Evolutionary conservation across 78 protist genomes (phyloP), one percentile per base, ranked within the genome.

Genomic region (Dictyostelium citrinum): DNA sequence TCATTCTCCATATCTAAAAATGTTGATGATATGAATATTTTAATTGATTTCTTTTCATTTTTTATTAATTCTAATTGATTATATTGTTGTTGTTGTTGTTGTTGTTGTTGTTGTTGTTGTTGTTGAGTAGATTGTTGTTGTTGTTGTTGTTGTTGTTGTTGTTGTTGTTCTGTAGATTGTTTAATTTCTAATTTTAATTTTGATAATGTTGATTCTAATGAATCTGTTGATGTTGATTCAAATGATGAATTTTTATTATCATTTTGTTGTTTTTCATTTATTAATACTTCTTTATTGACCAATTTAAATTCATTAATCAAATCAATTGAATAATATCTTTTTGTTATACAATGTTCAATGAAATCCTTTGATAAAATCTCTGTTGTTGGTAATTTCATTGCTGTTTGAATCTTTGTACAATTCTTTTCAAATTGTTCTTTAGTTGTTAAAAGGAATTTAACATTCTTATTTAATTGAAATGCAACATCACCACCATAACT

Each of bases 1-100:
- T 88, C 93, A 7, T 33, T 39, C 24, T 45, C 37, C 93, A 88
- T 88, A 78, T 88, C 93, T 20, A 68, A 41, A 68, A 88, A 80
- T 16, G 84, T 80, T 39, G 84, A 80, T 35, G 74, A 55, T 31
- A 80, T 55, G 9, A 80, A 80, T 58, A 80, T 35, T 43, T 80
- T 80, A 31, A 49, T 29, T 24, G 39, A 16, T 49, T 37, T 78
- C 31, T 78, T 78, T 31, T 41, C 41, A n/a, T 46, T 49, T 29
- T 51, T 49, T 12, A 80, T 80, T 12, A 31, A 20, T 16, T 80
- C 84, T 7, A 80, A n/a, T 55, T 27, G 46, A 80, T 58, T 80
- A 24, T 16, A 80, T n/a, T 39, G 39, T 7, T 75, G 46, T 43
- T 3, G 20, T n/a, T 33, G 31, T 33, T 39, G 20, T 3, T 6